phyloP scores from a whole-genome alignment of 805 yeast genomes.

The Wickerhamomyces rabaulensis region DNA sequence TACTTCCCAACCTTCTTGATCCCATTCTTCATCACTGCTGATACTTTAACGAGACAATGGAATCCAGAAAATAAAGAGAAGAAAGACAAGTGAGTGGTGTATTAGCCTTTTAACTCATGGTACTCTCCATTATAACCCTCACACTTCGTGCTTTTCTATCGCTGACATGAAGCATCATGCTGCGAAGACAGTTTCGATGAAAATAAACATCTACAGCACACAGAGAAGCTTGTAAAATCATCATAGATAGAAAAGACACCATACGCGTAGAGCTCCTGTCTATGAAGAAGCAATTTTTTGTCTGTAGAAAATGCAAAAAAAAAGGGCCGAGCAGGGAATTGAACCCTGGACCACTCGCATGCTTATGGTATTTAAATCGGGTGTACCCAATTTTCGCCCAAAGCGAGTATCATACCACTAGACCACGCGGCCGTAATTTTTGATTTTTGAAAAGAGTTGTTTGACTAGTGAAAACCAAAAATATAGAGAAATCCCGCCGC shows the following conservation, averaged over 20 bases:
- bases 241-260: too few relatives aligned
- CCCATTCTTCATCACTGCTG: conserved; percentile 46
- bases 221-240: too few relatives aligned
- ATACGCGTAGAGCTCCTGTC: too few relatives aligned
- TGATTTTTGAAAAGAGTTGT: background rate
- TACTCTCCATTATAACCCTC: too few relatives aligned
- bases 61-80: background rate
- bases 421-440: conserved; percentile 18
- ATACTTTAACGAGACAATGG: conserved; percentile 18
- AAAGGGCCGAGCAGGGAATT: conserved; percentile 17
- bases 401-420: conserved; percentile 24
- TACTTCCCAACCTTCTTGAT: conserved; percentile 71
- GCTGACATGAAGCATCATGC: too few relatives aligned
- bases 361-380: conserved; percentile 8
- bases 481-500: too few relatives aligned
- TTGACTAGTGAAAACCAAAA: too few relatives aligned
- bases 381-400: conserved; percentile 15
- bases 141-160: too few relatives aligned
- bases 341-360: conserved; percentile 18
- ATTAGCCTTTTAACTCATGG: too few relatives aligned
- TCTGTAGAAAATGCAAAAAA: too few relatives aligned
- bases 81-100: background rate
- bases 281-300: background rate
- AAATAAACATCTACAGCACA: too few relatives aligned
- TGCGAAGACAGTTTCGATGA: too few relatives aligned